phyloP scores from a whole-genome alignment of 2,329 filamentous ascomycete species.

The Epichloe sylvatica region DNA sequence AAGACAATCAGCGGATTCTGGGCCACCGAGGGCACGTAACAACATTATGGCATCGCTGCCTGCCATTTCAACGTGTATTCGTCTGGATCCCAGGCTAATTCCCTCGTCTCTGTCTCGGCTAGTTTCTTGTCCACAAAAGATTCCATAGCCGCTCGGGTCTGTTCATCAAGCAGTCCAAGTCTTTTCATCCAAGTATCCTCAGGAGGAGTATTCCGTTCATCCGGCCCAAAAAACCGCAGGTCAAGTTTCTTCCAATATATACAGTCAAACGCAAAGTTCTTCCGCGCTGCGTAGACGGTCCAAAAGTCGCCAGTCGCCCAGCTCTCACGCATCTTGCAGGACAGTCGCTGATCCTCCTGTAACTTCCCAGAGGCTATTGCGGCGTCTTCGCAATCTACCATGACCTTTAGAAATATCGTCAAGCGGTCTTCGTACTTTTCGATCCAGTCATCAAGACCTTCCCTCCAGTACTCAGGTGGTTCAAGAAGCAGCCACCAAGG shows the following conservation, averaged over 20 bases:
- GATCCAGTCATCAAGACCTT: conserved; percentile 18
- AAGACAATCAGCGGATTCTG: too few species aligned
- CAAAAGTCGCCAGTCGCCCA: conserved; percentile 20
- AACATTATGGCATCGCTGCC: too few species aligned
- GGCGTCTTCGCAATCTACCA: conserved; percentile 18
- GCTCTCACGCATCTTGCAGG: conserved; percentile 21
- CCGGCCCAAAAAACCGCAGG: too few species aligned
- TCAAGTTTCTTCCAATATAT: conserved; percentile 6
- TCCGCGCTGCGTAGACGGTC: conserved; percentile 22
- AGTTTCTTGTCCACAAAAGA: too few species aligned
- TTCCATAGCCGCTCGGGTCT: too few species aligned
- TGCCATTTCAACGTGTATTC: too few species aligned
- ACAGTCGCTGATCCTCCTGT: conserved; percentile 11
- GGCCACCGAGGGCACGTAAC: too few species aligned
- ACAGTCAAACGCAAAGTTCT: conserved; percentile 24
- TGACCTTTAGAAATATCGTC: conserved; percentile 17
- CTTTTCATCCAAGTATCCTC: too few species aligned
- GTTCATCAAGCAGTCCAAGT: too few species aligned
- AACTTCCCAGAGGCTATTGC: background rate
- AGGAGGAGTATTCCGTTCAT: too few species aligned
- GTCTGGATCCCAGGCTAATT: too few species aligned
- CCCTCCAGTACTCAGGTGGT: conserved; percentile 18
- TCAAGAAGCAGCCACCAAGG: conserved; percentile 27
- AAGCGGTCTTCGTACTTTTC: conserved; percentile 19
- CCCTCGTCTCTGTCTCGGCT: too few species aligned